These are phyloP conservation scores for Chrysoporthe cubensis DNA, from an alignment of 2,329 filamentous ascomycete species.

Conservation along the genomic window DNA sequence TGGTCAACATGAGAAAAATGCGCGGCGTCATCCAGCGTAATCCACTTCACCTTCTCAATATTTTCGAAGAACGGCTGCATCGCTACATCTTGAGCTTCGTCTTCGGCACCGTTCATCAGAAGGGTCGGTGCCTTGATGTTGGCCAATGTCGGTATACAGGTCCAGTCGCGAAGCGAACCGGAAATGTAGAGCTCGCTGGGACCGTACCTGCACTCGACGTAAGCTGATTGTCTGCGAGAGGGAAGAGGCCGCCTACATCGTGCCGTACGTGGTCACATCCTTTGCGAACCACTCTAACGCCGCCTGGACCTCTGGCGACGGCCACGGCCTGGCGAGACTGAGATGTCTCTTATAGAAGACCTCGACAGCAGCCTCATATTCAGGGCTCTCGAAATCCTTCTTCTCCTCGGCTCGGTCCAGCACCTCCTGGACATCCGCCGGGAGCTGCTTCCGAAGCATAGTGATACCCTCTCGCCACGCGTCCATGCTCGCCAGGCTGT, in stretches of 20 bases:
- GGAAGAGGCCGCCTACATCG: conserved; percentile 38
- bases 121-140: conserved; percentile 40
- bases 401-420: conserved; percentile 34
- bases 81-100: conserved; percentile 41
- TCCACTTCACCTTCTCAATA: conserved; percentile 42
- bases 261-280: conserved; percentile 39
- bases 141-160: conserved; percentile 30
- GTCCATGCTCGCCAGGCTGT: conserved; percentile 38
- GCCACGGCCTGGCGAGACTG: conserved; percentile 34
- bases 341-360: conserved; percentile 39
- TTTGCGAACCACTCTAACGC: conserved; percentile 38
- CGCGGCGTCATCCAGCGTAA: conserved; percentile 40
- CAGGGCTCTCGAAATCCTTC: conserved; percentile 35
- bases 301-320: conserved; percentile 39
- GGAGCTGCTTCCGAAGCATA: conserved; percentile 31
- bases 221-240: conserved; percentile 13
- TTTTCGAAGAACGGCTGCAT: conserved; percentile 41
- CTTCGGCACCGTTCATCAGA: conserved; percentile 40
- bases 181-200: conserved; percentile 27
- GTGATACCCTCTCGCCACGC: conserved; percentile 29
- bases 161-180: conserved; percentile 37
- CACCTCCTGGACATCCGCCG: conserved; percentile 31
- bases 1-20: conserved; percentile 42
- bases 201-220: conserved; percentile 15
- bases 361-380: conserved; percentile 39